phyloP scores from a whole-genome alignment of 495 filamentous ascomycete species.

The Beverwykella pulmonaria region DNA sequence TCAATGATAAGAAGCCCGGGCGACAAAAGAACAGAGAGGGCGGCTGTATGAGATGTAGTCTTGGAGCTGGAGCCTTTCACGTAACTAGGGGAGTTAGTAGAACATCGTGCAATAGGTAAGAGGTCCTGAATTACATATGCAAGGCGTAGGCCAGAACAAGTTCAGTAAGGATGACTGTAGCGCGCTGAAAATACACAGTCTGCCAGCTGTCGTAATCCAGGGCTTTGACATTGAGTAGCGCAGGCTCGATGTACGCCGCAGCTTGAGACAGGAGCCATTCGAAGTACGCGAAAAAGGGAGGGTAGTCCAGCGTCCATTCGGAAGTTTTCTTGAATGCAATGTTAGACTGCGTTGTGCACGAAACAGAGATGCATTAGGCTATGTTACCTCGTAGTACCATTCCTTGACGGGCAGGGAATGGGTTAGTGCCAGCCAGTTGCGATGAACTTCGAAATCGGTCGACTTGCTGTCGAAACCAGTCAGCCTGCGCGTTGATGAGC shows the following conservation, averaged over 20 bases:
- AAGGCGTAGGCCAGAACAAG: conserved; percentile 83
- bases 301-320: conserved; percentile 98
- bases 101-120: not conserved
- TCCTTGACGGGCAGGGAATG: conserved; percentile 82
- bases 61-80: conserved; percentile 71
- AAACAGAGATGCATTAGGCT: not conserved
- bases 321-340: conserved; percentile 70
- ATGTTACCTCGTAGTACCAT: conserved; percentile 86
- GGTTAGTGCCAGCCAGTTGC: conserved; percentile 96
- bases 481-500: conserved; percentile 19
- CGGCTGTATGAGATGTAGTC: conserved; percentile 81
- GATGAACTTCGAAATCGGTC: conserved; percentile 98
- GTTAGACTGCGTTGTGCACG: not conserved
- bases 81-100: conserved; percentile 55
- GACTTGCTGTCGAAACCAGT: conserved; percentile 70
- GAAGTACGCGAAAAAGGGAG: conserved; percentile 95
- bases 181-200: conserved; percentile 89
- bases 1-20: conserved; percentile 96
- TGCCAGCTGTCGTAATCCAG: conserved; percentile 85
- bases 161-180: conserved; percentile 86
- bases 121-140: conserved; percentile 59
- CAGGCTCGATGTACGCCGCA: conserved; percentile 74
- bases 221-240: conserved; percentile 79
- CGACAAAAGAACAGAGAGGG: conserved; percentile 86
- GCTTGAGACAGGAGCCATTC: conserved; percentile 89